Percentiles rank a stretch among this genome's conserved stretches.
Conservation (phyloP, 108 stramenopile species). For the Cyclotella distinguenda region DNA sequence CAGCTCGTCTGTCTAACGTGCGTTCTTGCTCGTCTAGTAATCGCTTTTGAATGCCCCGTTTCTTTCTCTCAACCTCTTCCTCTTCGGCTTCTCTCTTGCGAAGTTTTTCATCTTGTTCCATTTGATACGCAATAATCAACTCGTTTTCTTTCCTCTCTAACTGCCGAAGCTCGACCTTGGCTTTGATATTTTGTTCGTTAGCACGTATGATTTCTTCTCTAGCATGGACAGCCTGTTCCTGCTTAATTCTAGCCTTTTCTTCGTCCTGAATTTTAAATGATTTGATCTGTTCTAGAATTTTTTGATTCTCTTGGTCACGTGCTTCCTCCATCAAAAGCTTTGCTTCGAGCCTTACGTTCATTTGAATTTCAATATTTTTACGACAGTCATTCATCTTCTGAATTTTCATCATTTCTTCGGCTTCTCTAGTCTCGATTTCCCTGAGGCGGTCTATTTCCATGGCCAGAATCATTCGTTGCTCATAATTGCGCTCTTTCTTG, state of each 20-base stretch:
- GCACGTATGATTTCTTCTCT: slow-evolving; percentile 66
- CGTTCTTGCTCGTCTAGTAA: slow-evolving; percentile 71
- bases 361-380: slow-evolving; percentile 74
- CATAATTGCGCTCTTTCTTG: slow-evolving; percentile 63
- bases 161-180: slow-evolving; percentile 45
- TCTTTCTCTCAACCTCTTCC: slow-evolving; percentile 52
- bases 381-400: slow-evolving; percentile 67
- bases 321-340: slow-evolving; percentile 72
- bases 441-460: slow-evolving; percentile 75
- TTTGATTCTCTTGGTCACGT: slow-evolving; percentile 73
- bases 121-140: slow-evolving; percentile 70
- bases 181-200: slow-evolving; percentile 60
- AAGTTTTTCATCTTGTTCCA: slow-evolving; percentile 69
- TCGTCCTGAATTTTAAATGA: slow-evolving; percentile 56
- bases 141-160: slow-evolving; percentile 72
- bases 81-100: slow-evolving; percentile 69
- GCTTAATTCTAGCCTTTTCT: slow-evolving; percentile 40
- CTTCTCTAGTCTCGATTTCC: slow-evolving; percentile 63
- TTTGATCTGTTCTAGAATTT: slow-evolving; percentile 62
- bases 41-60: slow-evolving; percentile 69
- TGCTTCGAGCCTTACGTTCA: slow-evolving; percentile 50
- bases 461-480: slow-evolving; percentile 62
- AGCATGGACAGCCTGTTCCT: slow-evolving; percentile 26
- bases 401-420: slow-evolving; percentile 55
- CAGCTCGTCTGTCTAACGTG: slow-evolving; percentile 72